A percentile compares a stretch with the other conserved stretches of the same genome.
Evolutionary conservation across 768 basidiomycete species (phyloP).

Genomic region (Baorangia bicolor): DNA sequence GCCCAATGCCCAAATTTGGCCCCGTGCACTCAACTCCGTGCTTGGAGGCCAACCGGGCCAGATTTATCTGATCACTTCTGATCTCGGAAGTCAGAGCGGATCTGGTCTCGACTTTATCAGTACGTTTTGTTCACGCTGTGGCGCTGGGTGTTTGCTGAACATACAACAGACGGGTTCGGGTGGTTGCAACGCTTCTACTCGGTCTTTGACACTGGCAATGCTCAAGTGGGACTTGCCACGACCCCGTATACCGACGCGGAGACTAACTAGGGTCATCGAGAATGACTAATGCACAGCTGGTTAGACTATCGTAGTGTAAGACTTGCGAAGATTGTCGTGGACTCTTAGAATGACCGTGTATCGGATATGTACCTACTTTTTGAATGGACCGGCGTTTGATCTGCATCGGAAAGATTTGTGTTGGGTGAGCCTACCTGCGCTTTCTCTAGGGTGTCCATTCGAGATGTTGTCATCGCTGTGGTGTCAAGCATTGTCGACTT

Average conservation of each 20-base stretch:
- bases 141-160: background rate
- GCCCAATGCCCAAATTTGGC: slow-evolving; percentile 70
- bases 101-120: slow-evolving; percentile 66
- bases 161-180: slow-evolving; percentile 48
- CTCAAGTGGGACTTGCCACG: slow-evolving; percentile 25
- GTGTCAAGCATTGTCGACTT: background rate
- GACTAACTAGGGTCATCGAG: slow-evolving; percentile 29
- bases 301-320: background rate
- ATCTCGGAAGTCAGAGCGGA: slow-evolving; percentile 50
- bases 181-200: slow-evolving; percentile 65
- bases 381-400: background rate
- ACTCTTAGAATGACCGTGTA: background rate
- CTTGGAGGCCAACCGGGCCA: slow-evolving; percentile 51
- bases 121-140: slow-evolving; percentile 26
- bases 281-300: background rate
- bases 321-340: background rate
- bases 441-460: too few relatives aligned
- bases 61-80: slow-evolving; percentile 59
- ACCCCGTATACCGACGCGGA: slow-evolving; percentile 45
- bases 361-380: background rate
- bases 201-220: slow-evolving; percentile 43
- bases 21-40: slow-evolving; percentile 51
- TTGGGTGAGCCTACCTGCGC: background rate
- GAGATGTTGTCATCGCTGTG: too few relatives aligned
- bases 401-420: background rate